Evolutionary conservation across 176 grass and related monocot genomes (phyloP).

Genomic region (Ensete ventricosum): DNA sequence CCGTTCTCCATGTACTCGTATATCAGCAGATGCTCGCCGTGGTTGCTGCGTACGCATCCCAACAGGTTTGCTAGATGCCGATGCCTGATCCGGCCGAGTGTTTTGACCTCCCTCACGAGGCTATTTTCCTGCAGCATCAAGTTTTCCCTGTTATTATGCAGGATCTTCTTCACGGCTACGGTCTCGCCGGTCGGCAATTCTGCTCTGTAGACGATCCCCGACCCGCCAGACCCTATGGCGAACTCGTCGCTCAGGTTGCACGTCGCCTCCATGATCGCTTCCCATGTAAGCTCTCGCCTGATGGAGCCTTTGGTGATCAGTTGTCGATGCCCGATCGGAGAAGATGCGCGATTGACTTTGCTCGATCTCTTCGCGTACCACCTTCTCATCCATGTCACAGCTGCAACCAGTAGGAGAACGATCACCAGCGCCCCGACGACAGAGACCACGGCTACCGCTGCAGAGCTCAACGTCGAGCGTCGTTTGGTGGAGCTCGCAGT

Average conservation of each 20-base stretch:
- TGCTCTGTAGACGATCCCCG: constrained; percentile 75
- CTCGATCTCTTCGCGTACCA: constrained; percentile 6
- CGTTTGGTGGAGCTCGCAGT: background rate
- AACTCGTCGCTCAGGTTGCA: constrained; percentile 74
- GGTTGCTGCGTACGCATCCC: constrained; percentile 45
- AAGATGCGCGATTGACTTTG: constrained; percentile 52
- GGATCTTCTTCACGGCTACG: constrained; percentile 74
- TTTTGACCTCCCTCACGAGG: constrained; percentile 74
- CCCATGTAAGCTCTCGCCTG: constrained; percentile 74
- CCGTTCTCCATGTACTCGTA: constrained; percentile 99
- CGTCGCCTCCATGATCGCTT: constrained; percentile 84
- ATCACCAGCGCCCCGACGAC: constrained; percentile 42
- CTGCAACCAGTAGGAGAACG: constrained; percentile 38
- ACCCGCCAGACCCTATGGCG: constrained; percentile 71
- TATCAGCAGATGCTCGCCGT: constrained; percentile 50
- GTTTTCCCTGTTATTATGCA: constrained; percentile 38
- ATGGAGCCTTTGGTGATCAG: constrained; percentile 54
- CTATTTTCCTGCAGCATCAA: constrained; percentile 46
- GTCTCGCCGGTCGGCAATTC: constrained; percentile 72
- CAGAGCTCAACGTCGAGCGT: constrained; percentile 27
- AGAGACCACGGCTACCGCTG: constrained; percentile 56
- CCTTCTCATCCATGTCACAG: constrained; percentile 18
- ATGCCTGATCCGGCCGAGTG: constrained; percentile 66
- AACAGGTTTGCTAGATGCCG: constrained; percentile 89
- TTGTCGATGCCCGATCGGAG: constrained; percentile 33